Evolutionary conservation across 495 filamentous ascomycete species (phyloP), one percentile per base, ranked within the genome.

Genomic region (Penicillium cinerascens): DNA sequence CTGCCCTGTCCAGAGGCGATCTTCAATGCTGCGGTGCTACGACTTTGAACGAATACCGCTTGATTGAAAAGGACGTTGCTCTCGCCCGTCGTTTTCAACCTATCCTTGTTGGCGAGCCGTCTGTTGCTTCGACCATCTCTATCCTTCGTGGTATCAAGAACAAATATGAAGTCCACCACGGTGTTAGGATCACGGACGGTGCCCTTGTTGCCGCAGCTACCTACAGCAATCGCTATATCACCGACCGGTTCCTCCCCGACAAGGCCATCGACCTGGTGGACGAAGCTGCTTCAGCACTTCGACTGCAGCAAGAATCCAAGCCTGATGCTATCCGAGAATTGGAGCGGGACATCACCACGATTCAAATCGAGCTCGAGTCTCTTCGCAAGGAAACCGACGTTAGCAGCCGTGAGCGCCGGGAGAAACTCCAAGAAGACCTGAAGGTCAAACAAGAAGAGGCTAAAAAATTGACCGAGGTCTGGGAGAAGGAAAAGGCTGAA

Each of bases 181-280:
- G 77, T 64, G 92, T 97, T 6, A 78, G 92, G 50, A 97, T 98
- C 52, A 95, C 91, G 0, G 93, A 97, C 64, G 87, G 84, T 18
- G 92, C 93, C 11, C 76, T 97, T 16, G 92, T 98, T 6, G 88
- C 93, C 4, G 93, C 93, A 16, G 92, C 93, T 8, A 88, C 87
- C 0, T 88, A 92, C 66, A 91, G 87, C 47, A 97, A 97, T 60
- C 88, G 93, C 26, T 98, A 98, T 62, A 93, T 98, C 55, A 96
- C 90, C 39, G 92, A 97, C 64, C 87, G 93, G 33, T 97, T 95
- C 67, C 77, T 97, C 1, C 92, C 93, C 1, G 92, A 97, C 68
- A 97, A 97, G 63, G 93, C 93, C 6, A 98, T 98, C 54, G 93
- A 98, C 67, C 66, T 98, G 44, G 89, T 98, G 56, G 93, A 98